Evolutionary conservation across 495 filamentous ascomycete species (phyloP), one percentile per base, ranked within the genome.

Genomic region (Aspergillus steynii): DNA sequence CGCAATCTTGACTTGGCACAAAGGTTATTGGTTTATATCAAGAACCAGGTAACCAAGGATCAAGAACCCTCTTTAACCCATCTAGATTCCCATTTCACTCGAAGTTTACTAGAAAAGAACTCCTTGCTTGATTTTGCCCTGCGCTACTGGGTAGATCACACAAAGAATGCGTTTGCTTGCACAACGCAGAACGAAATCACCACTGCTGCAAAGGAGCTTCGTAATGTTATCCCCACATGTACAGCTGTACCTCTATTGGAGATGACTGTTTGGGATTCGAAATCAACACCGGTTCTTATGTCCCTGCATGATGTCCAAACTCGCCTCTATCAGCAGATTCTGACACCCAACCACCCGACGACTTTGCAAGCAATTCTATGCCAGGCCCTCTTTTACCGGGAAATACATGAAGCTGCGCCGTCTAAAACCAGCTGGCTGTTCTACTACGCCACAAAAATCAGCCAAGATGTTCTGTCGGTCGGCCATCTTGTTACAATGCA

Each of bases 51-150:
- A 8, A 60, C 65, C 10, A 68, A 69, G 32, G 63, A 71, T 28
- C 64, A 71, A 29, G 70, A 75, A 49, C 70, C 68, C 10, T 71
- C 74, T 1, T 50, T 75, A 28, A 60, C 56, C 28, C 63, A 67
- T 4, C 42, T 74, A 27, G 70, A 72, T 52, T 51, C 54, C 1
- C 65, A 69, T 32, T 60, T 69, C 27, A 66, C 61, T 25, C 57
- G 49, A 7, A 50, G 53, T 0, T 57, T 73, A 5, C 32, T 72
- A 37, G 64, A 65, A 6, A 68, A 65, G 29, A 29, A 68, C 34
- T 65, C 73, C 20, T 65, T 77, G 31, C 68, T 77, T 12, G 74
- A 77, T 52, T 75, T 77, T 49, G 67, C 71, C 14, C 29, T 77
- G 10, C 70, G 71, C 12, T 77, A 77, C 67, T 77, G 74, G 74